Conservation (phyloP, 371 early-diverging fungal genomes). For the Funneliformis caledonium region DNA sequence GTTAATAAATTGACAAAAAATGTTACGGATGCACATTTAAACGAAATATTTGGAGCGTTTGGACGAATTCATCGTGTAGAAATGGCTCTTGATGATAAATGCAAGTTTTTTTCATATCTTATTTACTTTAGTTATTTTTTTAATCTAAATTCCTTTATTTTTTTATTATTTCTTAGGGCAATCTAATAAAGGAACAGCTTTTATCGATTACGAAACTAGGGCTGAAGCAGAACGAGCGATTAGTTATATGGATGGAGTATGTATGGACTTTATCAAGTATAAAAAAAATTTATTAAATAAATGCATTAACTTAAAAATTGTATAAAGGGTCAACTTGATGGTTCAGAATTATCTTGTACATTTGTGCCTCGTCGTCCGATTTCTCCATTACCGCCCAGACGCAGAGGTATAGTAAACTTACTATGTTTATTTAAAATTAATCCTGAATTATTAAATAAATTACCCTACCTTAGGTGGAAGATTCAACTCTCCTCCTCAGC, state of each 20-base stretch:
- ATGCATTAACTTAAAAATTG: neutral
- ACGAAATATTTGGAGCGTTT: slow-evolving; percentile 69
- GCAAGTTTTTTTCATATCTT: slow-evolving; percentile 37
- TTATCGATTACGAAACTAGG: slow-evolving; percentile 35
- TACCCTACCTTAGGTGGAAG: neutral
- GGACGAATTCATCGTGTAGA: slow-evolving; percentile 71
- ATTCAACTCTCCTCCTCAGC: slow-evolving; percentile 21
- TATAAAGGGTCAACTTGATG: slow-evolving; percentile 37
- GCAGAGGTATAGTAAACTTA: slow-evolving; percentile 27
- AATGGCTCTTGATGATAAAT: slow-evolving; percentile 67
- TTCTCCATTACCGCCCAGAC: slow-evolving; percentile 16
- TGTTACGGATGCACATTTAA: slow-evolving; percentile 69
- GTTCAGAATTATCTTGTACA: slow-evolving; percentile 16
- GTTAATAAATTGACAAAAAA: slow-evolving; percentile 49
- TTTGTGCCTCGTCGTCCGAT: slow-evolving; percentile 33
- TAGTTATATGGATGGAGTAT: slow-evolving; percentile 40
- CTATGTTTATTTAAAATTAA: neutral
- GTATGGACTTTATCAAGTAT: neutral
- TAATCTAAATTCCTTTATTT: neutral
- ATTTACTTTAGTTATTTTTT: neutral
- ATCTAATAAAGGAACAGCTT: slow-evolving; percentile 33
- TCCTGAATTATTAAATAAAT: neutral
- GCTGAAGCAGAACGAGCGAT: slow-evolving; percentile 39
- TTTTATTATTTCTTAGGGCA: slow-evolving; percentile 12
- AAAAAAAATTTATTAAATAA: neutral